A percentile compares a stretch with the other conserved stretches of the same genome.
These are phyloP conservation scores for Flaveria trinervia DNA, from an alignment of 129 eudicot genomes.

Conservation along the genomic window DNA sequence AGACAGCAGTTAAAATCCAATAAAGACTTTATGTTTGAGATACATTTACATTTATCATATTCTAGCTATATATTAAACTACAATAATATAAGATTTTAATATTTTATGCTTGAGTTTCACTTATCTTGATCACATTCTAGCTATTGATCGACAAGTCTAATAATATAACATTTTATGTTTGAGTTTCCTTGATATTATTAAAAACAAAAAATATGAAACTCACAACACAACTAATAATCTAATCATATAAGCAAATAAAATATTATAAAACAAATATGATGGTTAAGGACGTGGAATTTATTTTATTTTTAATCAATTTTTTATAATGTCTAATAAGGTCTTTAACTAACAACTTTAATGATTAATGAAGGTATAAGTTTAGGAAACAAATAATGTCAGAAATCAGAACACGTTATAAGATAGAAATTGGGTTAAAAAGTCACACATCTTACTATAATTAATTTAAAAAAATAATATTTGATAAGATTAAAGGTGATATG, in stretches of 20 bases:
- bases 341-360: slow-evolving; percentile 23
- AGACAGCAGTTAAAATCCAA: neutral
- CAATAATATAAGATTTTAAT: neutral
- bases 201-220: neutral
- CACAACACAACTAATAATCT: slow-evolving; percentile 4
- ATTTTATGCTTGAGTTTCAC: neutral
- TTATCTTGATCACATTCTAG: neutral
- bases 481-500: slow-evolving; percentile 31
- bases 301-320: neutral
- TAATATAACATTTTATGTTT: neutral
- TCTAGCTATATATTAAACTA: too few relatives aligned
- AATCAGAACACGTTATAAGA: slow-evolving; percentile 18
- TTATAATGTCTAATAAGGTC: neutral
- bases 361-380: neutral
- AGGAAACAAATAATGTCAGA: slow-evolving; percentile 15
- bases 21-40: neutral
- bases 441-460: neutral
- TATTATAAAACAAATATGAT: neutral
- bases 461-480: neutral
- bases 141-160: neutral
- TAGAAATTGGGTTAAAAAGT: slow-evolving; percentile 10
- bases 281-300: neutral
- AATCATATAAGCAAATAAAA: neutral
- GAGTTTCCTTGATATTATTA: neutral
- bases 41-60: neutral